phyloP scores from a whole-genome alignment of 2,329 filamentous ascomycete genomes.

The Fusarium devonianum region DNA sequence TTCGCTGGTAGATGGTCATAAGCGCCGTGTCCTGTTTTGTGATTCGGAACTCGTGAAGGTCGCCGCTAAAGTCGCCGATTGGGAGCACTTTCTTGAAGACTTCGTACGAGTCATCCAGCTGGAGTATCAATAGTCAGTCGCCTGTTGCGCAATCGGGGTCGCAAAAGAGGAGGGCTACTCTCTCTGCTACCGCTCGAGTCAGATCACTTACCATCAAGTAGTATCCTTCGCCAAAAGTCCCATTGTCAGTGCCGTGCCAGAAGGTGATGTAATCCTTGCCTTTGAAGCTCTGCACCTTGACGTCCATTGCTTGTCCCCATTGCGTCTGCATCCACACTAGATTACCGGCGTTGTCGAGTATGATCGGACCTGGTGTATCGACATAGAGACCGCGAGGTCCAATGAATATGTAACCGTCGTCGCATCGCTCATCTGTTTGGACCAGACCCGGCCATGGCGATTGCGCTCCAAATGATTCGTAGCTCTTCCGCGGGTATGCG shows the following conservation, averaged over 20 bases:
- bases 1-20: slow-evolving; percentile 48
- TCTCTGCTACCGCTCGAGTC: not conserved
- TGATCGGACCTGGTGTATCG: slow-evolving; percentile 49
- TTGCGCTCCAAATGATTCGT: slow-evolving; percentile 31
- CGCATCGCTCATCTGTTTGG: slow-evolving; percentile 45
- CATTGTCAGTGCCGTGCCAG: slow-evolving; percentile 53
- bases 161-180: no score
- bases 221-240: slow-evolving; percentile 54
- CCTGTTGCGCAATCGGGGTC: no score
- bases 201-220: slow-evolving; percentile 54
- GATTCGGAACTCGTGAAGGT: slow-evolving; percentile 51
- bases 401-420: slow-evolving; percentile 49
- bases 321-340: slow-evolving; percentile 54
- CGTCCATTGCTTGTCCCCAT: slow-evolving; percentile 41
- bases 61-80: slow-evolving; percentile 34
- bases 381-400: slow-evolving; percentile 48
- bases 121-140: not conserved
- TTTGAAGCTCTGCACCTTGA: slow-evolving; percentile 30
- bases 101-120: slow-evolving; percentile 45
- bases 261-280: slow-evolving; percentile 28
- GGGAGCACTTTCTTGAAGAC: slow-evolving; percentile 39
- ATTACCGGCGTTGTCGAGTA: slow-evolving; percentile 53
- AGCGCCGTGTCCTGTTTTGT: slow-evolving; percentile 51
- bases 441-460: slow-evolving; percentile 46
- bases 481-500: slow-evolving; percentile 29